Evolutionary conservation across 345 rosid genomes (phyloP).

Genomic region (Aquilaria yunnanensis): DNA sequence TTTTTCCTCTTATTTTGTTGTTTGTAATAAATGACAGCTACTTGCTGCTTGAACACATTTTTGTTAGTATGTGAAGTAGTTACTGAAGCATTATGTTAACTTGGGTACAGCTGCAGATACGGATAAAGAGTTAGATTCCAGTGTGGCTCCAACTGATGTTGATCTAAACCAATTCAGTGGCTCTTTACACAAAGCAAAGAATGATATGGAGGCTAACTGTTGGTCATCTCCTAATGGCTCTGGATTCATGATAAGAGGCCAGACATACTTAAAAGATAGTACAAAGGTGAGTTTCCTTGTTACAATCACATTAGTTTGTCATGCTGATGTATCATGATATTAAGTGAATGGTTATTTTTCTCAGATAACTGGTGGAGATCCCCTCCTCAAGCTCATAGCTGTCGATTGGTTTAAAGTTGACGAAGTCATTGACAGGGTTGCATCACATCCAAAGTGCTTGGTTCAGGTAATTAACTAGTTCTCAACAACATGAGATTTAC

Average conservation of each 20-base stretch:
- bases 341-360: conserved; percentile 2
- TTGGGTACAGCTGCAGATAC: conserved; percentile 47
- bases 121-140: conserved; percentile 53
- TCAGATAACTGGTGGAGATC: conserved; percentile 87
- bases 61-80: too few relatives aligned
- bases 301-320: too few relatives aligned
- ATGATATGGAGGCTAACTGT: conserved; percentile 68
- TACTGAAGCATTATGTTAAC: too few relatives aligned
- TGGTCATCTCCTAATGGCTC: conserved; percentile 84
- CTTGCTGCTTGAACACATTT: too few relatives aligned
- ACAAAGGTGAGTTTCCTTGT: conserved; percentile 46
- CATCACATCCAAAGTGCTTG: conserved; percentile 73
- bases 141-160: conserved; percentile 38
- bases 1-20: too few relatives aligned
- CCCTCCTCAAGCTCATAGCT: conserved; percentile 82
- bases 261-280: conserved; percentile 79
- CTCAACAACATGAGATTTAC: background rate
- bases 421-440: conserved; percentile 49
- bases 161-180: conserved; percentile 56
- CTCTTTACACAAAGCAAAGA: conserved; percentile 52
- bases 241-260: conserved; percentile 95
- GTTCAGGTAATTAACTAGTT: conserved; percentile 60
- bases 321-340: too few relatives aligned
- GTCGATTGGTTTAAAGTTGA: conserved; percentile 95
- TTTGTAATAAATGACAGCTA: too few relatives aligned